Conservation (phyloP, 371 early-diverging fungal genomes). For the Mucor indicus region DNA sequence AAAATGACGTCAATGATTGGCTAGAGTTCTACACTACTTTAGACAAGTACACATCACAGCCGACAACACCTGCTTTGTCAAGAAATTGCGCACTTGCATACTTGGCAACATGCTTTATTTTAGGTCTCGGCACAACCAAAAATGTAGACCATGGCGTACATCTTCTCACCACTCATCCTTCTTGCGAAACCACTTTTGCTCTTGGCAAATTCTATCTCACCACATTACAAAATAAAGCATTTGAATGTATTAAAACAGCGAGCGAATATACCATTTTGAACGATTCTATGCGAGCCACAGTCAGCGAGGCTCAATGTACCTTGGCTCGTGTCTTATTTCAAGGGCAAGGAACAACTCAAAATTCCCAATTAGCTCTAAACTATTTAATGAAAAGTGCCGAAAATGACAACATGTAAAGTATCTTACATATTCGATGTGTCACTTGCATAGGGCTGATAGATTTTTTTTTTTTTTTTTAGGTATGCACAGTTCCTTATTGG, state of each 20-base stretch:
- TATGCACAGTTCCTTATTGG: slow-evolving; percentile 48
- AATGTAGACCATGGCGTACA: slow-evolving; percentile 14
- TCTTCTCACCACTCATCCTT: slow-evolving; percentile 11
- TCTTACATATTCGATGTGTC: too few species aligned
- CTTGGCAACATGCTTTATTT: slow-evolving; percentile 17
- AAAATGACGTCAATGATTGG: slow-evolving; percentile 20
- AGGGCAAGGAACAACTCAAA: slow-evolving; percentile 37
- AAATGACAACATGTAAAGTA: slow-evolving; percentile 36
- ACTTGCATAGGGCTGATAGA: too few species aligned
- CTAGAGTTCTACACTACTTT: slow-evolving; percentile 17
- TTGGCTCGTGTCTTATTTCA: slow-evolving; percentile 36
- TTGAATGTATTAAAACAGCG: slow-evolving; percentile 15
- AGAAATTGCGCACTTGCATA: slow-evolving; percentile 11
- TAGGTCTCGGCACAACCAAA: slow-evolving; percentile 10
- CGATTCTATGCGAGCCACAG: slow-evolving; percentile 5
- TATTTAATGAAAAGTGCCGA: slow-evolving; percentile 36
- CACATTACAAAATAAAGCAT: slow-evolving; percentile 6
- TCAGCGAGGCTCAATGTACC: slow-evolving; percentile 33
- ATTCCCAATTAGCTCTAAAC: slow-evolving; percentile 25
- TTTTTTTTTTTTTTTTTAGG: slow-evolving; percentile 10
- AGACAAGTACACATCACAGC: slow-evolving; percentile 1
- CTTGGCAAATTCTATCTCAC: slow-evolving; percentile 21
- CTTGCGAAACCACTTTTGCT: slow-evolving; percentile 23
- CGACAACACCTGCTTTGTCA: not conserved
- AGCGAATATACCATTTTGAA: slow-evolving; percentile 4